Evolutionary conservation across 1,284 basidiomycete genomes (phyloP), one percentile per base, ranked within the genome.

Genomic region (Bondarzewia mesenterica): DNA sequence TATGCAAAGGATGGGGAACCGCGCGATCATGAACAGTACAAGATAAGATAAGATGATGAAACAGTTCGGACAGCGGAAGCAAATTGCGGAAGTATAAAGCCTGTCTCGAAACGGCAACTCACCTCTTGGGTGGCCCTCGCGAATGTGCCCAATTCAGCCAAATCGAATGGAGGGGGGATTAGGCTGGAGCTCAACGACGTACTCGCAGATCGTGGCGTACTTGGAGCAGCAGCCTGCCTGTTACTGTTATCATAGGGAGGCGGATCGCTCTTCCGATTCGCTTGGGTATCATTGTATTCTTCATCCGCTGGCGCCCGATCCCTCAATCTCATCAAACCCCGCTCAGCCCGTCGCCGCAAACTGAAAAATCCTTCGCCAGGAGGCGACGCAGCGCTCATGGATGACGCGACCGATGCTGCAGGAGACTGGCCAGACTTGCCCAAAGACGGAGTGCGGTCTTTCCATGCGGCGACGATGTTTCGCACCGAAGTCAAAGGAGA

Each of bases 391-490:
- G 45, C 22, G 16, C 44, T 48, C 3, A 70, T 67, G 16, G 69
- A 70, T 5, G 63, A 57, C 4, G 54, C 55, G 15, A 54, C 57
- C 62, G 49, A 39, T 32, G 53, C 52, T 61, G 70, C 22, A 51
- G 69, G 46, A 48, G 59, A 18, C 42, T 58, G 44, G 61, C 63
- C 52, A 58, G 64, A 4, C 48, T 62, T 60, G 38, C 55, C 67
- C 36, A 64, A 58, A 39, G 63, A 65, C 2, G 71, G 82, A 2
- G 76, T 80, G 26, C 77, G 75, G 54, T 82, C 81, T 61, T 84
- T 88, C 88, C 88, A 92, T 3, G 83, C 73, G 0, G 81, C 78
- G 10, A 93, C 83, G 50, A 91, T 82, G 53, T 86, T 90, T 22
- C 84, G 74, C 27, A 92, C 85, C 10, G 81, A 81, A 0, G 78